phyloP scores from a whole-genome alignment of 352 stramenopile species.

The Elongisporangium anandrum region DNA sequence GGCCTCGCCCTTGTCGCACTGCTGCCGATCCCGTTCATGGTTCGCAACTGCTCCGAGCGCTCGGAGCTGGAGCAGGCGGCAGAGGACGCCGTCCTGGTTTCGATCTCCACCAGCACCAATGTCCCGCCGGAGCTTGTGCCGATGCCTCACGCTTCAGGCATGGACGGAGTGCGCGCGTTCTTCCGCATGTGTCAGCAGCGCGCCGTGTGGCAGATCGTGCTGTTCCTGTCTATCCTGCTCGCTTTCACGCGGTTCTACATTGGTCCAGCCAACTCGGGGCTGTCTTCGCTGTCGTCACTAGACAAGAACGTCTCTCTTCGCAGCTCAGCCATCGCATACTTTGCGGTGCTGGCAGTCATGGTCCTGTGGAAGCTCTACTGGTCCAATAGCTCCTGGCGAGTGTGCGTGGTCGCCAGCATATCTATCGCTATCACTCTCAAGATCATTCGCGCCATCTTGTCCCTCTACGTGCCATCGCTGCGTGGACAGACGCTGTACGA shows the following conservation, averaged over 20 bases:
- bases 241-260: constrained; percentile 57
- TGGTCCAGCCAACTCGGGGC: constrained; percentile 28
- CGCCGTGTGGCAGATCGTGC: constrained; percentile 72
- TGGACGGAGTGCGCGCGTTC: constrained; percentile 28
- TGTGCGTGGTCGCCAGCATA: constrained; percentile 32
- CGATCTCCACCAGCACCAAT: constrained; percentile 4
- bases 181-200: constrained; percentile 72
- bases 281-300: constrained; percentile 26
- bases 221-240: constrained; percentile 60
- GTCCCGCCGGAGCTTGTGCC: constrained; percentile 7
- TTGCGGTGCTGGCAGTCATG: constrained; percentile 46
- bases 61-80: constrained; percentile 24
- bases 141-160: not conserved
- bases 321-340: constrained; percentile 46
- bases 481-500: constrained; percentile 48
- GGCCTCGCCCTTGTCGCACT: constrained; percentile 46
- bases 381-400: constrained; percentile 36
- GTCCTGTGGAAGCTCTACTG: constrained; percentile 50
- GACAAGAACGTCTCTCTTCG: constrained; percentile 37
- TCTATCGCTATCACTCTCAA: constrained; percentile 37
- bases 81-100: constrained; percentile 16
- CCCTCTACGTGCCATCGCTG: constrained; percentile 41
- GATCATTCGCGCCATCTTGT: constrained; percentile 49
- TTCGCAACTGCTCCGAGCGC: constrained; percentile 55
- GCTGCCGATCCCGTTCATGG: constrained; percentile 53